phyloP scores from a whole-genome alignment of 805 yeast species.

The Lipomyces lipofer region DNA sequence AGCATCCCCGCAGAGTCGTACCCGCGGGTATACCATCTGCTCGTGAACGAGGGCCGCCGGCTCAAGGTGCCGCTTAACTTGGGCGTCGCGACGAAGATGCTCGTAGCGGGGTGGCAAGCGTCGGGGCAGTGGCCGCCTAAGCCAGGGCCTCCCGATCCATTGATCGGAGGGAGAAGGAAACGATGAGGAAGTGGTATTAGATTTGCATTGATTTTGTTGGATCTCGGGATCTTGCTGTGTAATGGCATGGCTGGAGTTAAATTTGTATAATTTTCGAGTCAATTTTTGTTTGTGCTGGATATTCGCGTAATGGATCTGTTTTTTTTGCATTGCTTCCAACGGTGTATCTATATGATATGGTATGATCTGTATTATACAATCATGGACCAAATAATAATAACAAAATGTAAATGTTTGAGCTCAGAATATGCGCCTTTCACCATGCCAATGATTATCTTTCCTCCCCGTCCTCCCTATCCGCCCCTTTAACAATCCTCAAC shows the following conservation, averaged over 20 bases:
- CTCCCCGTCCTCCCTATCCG: constrained; percentile 12
- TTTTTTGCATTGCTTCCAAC: too few species aligned
- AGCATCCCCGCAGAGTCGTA: constrained; percentile 39
- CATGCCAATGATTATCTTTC: not conserved
- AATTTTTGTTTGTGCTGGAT: too few species aligned
- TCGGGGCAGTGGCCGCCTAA: constrained; percentile 63
- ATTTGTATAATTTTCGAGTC: too few species aligned
- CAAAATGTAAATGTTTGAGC: too few species aligned
- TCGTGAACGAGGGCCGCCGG: constrained; percentile 68
- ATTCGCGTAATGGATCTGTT: too few species aligned
- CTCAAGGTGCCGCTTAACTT: constrained; percentile 73
- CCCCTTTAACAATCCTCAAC: constrained; percentile 41
- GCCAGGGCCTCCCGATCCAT: constrained; percentile 25
- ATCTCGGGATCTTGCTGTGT: too few species aligned
- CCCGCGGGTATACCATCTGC: constrained; percentile 57
- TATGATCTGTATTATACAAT: too few species aligned
- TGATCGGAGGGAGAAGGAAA: constrained; percentile 16
- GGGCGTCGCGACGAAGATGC: constrained; percentile 65
- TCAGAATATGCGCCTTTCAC: not conserved
- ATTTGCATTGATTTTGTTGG: too few species aligned
- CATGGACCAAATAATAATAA: too few species aligned
- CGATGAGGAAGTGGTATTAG: too few species aligned
- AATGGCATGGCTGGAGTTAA: too few species aligned
- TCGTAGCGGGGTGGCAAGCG: constrained; percentile 83
- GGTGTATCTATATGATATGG: too few species aligned